Evolutionary conservation across 371 early-diverging fungal genomes (phyloP), one percentile per base, ranked within the genome.

Genomic region (Actinomucor elegans): DNA sequence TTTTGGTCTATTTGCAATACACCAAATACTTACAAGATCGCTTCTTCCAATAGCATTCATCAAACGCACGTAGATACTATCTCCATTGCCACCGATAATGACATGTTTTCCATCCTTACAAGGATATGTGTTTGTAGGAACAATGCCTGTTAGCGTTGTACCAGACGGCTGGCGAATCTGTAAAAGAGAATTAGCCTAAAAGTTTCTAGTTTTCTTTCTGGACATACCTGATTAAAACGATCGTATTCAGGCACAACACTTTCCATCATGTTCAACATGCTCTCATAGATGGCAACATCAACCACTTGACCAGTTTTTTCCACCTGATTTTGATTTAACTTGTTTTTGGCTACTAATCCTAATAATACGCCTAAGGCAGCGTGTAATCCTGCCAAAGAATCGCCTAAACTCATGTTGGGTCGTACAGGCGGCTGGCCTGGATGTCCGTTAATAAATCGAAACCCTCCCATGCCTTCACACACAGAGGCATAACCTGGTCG

Each of bases 71-170:
- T 78, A 82, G 31, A 82, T 80, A 32, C 78, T 75, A 52, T 80
- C 79, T 5, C 81, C 79, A 45, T 82, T 82, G 17, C 77, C 83
- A 15, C 83, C 83, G 47, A 82, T 82, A 36, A 82, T 80, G 6
- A 82, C 75, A 57, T 74, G 69, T 33, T 75, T 71, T 20, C 72
- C 71, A 43, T 75, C 77, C 32, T 63, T 65, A 58, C 79, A 80
- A n/a, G 67, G 77, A 56, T 80, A 82, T 0, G 77, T 79, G 35
- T 79, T 76, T 11, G 81, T 82, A 18, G 83, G 81, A 6, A 80
- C 80, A 45, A 82, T 79, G 14, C 83, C 83, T 1, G 83, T 80
- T 3, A 82, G 59, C 0, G 81, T 77, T 6, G 80, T 79, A 23
- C 81, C 81, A 2, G 80, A 79, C 21, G 81, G 79, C 54, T 79